These are phyloP conservation scores for Cyclocybe cylindracea DNA, from an alignment of 768 basidiomycete species.

Conservation along the genomic window DNA sequence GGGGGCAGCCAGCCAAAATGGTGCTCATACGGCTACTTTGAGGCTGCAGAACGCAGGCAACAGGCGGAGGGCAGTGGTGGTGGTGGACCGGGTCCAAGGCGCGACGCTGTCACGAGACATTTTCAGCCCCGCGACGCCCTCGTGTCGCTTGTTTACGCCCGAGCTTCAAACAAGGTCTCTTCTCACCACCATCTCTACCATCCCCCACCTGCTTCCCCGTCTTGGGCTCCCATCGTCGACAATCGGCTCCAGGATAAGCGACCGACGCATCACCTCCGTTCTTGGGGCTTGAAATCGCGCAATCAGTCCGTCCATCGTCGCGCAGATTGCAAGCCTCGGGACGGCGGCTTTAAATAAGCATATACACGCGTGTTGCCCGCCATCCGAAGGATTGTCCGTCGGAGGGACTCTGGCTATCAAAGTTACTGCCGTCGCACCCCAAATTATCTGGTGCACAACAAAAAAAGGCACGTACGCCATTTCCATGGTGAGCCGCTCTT, in stretches of 20 bases:
- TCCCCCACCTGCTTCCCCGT: neutral
- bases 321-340: too few relatives aligned
- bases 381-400: too few relatives aligned
- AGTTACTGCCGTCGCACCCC: too few relatives aligned
- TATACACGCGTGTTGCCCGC: too few relatives aligned
- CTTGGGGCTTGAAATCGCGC: too few relatives aligned
- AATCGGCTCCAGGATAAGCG: neutral
- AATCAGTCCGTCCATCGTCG: too few relatives aligned
- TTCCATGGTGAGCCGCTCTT: too few relatives aligned
- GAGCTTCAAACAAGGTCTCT: constrained; percentile 8
- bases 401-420: too few relatives aligned
- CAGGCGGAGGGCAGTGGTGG: constrained; percentile 6
- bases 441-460: too few relatives aligned
- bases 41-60: constrained; percentile 1
- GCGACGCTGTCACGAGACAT: neutral
- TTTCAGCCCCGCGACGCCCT: constrained; percentile 18
- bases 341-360: too few relatives aligned
- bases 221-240: neutral
- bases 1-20: neutral
- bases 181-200: neutral
- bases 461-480: too few relatives aligned
- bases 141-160: constrained; percentile 10
- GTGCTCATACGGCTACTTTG: neutral
- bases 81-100: neutral
- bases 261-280: neutral